phyloP scores from a whole-genome alignment of 1,284 basidiomycete species.

The Leccinum laetum region DNA sequence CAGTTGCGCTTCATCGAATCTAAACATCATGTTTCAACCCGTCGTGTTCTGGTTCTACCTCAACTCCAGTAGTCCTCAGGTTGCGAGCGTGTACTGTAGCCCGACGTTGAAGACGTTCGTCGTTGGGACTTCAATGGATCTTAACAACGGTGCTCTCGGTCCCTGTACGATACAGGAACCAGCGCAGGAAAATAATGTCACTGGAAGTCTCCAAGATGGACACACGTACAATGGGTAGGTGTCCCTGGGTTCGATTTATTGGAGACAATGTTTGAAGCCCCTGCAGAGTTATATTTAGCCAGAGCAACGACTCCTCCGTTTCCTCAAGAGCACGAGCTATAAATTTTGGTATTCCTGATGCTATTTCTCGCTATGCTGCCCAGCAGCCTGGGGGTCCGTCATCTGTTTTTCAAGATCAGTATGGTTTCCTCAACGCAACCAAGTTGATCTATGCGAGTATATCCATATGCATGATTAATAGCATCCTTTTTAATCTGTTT shows the following conservation, averaged over 20 bases:
- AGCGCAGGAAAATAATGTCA: constrained; percentile 49
- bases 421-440: constrained; percentile 54
- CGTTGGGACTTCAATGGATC: constrained; percentile 43
- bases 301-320: constrained; percentile 42
- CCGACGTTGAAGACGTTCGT: constrained; percentile 47
- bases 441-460: constrained; percentile 48
- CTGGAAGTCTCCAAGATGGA: constrained; percentile 41
- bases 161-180: constrained; percentile 34
- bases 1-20: constrained; percentile 35
- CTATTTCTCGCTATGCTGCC: constrained; percentile 52
- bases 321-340: constrained; percentile 48
- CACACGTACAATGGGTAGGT: constrained; percentile 56
- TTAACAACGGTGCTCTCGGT: constrained; percentile 43
- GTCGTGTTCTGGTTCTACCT: constrained; percentile 66
- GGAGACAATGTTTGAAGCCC: constrained; percentile 2
- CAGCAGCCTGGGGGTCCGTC: constrained; percentile 39
- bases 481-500: constrained; percentile 1
- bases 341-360: constrained; percentile 48
- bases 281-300: constrained; percentile 46
- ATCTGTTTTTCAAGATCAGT: constrained; percentile 44
- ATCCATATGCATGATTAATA: neutral
- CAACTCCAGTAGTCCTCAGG: constrained; percentile 36
- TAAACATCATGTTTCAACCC: constrained; percentile 45
- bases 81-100: constrained; percentile 53
- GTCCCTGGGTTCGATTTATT: neutral